phyloP scores from a whole-genome alignment of 106 monocot species.

The Hemerocallis citrina region DNA sequence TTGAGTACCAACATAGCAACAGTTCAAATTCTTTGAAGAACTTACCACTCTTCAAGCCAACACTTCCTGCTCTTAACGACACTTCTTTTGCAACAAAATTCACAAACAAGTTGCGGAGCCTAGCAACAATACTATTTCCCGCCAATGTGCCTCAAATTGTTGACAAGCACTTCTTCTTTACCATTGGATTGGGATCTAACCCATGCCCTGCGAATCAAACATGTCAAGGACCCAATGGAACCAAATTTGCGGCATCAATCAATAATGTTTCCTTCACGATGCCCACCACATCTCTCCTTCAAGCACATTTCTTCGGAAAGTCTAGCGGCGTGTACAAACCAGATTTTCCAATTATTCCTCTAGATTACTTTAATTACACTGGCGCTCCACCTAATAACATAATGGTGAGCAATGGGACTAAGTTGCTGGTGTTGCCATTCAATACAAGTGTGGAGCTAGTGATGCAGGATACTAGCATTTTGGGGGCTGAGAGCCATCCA shows the following conservation, averaged over 20 bases:
- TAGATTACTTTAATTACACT: constrained; percentile 18
- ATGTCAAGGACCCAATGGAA: background rate
- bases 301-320: constrained; percentile 11
- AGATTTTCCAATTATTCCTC: constrained; percentile 10
- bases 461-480: constrained; percentile 52
- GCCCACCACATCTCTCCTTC: background rate
- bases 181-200: background rate
- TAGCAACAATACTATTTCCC: background rate
- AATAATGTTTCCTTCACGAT: constrained; percentile 25
- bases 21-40: background rate
- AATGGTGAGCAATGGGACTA: constrained; percentile 29
- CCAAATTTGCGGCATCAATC: constrained; percentile 9
- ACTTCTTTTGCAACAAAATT: constrained; percentile 11
- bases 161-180: background rate
- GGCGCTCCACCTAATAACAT: constrained; percentile 33
- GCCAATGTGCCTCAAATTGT: background rate
- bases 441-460: constrained; percentile 51
- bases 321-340: constrained; percentile 4
- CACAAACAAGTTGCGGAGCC: constrained; percentile 5
- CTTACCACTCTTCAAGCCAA: constrained; percentile 3
- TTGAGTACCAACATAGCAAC: background rate
- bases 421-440: constrained; percentile 25
- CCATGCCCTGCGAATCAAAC: constrained; percentile 10
- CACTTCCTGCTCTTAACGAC: constrained; percentile 22
- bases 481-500: constrained; percentile 47